Evolutionary conservation across 768 basidiomycete species (phyloP).

Genomic region (Lyophyllum decastes): DNA sequence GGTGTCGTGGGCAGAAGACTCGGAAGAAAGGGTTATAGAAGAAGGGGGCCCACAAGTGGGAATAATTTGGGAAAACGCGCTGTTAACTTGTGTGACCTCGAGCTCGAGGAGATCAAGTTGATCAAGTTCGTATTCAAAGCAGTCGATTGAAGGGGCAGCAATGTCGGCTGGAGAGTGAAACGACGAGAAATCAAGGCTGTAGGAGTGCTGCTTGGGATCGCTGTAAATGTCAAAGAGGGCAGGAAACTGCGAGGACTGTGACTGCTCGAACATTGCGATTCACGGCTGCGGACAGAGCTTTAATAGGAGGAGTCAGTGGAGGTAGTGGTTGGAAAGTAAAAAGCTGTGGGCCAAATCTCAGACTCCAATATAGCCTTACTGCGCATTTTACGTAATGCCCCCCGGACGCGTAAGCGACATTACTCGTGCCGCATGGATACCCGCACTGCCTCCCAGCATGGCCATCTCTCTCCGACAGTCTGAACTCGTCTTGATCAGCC

Average conservation of each 20-base stretch:
- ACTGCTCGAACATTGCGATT: conserved; percentile 13
- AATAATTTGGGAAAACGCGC: conserved; percentile 64
- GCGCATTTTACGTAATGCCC: conserved; percentile 18
- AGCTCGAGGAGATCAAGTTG: conserved; percentile 68
- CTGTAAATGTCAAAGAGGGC: conserved; percentile 12
- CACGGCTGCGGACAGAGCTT: conserved; percentile 15
- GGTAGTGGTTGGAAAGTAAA: conserved; percentile 6
- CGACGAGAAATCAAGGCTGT: conserved; percentile 64
- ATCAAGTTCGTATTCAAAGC: conserved; percentile 84
- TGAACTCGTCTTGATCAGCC: background rate
- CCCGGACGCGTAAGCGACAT: background rate
- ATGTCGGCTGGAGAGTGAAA: conserved; percentile 71
- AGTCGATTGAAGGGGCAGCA: conserved; percentile 77
- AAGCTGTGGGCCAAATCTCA: conserved; percentile 7
- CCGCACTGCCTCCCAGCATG: conserved; percentile 4
- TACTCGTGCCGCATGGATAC: background rate
- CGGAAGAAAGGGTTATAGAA: conserved; percentile 76
- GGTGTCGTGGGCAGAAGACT: conserved; percentile 76
- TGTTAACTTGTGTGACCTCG: conserved; percentile 63
- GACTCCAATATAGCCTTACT: conserved; percentile 11
- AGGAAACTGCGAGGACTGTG: conserved; percentile 14
- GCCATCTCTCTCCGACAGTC: conserved; percentile 6
- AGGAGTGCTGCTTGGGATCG: conserved; percentile 22
- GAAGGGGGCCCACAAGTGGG: conserved; percentile 74
- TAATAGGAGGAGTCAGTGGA: conserved; percentile 13